These are phyloP conservation scores for Sporothrix luriei DNA, from an alignment of 2,329 filamentous ascomycete species.

Conservation along the genomic window DNA sequence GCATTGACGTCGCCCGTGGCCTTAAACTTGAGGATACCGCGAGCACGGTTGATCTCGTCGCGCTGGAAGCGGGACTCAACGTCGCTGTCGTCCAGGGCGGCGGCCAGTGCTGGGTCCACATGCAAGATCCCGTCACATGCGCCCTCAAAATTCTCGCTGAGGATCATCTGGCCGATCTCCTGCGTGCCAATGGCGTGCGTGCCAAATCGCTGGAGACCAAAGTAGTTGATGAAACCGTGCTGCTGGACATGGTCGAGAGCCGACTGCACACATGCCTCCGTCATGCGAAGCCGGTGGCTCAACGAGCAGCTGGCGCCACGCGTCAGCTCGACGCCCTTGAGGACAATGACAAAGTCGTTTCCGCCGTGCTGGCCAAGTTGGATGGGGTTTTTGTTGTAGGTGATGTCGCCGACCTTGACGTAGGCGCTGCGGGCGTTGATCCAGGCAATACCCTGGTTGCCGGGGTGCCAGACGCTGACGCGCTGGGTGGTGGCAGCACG, in stretches of 20 bases:
- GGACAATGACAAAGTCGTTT: slow-evolving; percentile 90
- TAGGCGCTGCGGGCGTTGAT: slow-evolving; percentile 66
- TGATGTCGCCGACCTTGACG: slow-evolving; percentile 76
- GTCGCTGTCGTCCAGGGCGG: slow-evolving; percentile 46
- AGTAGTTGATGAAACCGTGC: slow-evolving; percentile 95
- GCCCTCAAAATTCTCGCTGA: slow-evolving; percentile 77
- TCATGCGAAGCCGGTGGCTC: slow-evolving; percentile 50
- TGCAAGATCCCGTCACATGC: slow-evolving; percentile 77
- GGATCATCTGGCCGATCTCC: slow-evolving; percentile 77
- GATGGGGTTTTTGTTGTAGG: slow-evolving; percentile 70
- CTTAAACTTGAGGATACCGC: slow-evolving; percentile 75
- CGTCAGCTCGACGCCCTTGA: slow-evolving; percentile 76
- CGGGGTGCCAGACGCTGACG: slow-evolving; percentile 63
- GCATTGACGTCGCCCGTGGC: slow-evolving; percentile 59
- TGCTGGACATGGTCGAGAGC: slow-evolving; percentile 68
- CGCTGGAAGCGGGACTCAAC: slow-evolving; percentile 56
- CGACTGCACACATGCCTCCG: slow-evolving; percentile 54
- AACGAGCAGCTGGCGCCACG: slow-evolving; percentile 51
- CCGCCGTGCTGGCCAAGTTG: slow-evolving; percentile 82
- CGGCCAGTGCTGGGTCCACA: slow-evolving; percentile 64
- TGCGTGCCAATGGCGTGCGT: slow-evolving; percentile 86
- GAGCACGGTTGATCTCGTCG: slow-evolving; percentile 78
- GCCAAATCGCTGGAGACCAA: slow-evolving; percentile 94
- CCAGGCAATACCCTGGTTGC: slow-evolving; percentile 61
- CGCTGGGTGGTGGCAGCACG: slow-evolving; percentile 84